Evolutionary conservation across 257 asterid species (phyloP), one percentile per base, ranked within the genome.

Genomic region (Craterostigma plantagineum): DNA sequence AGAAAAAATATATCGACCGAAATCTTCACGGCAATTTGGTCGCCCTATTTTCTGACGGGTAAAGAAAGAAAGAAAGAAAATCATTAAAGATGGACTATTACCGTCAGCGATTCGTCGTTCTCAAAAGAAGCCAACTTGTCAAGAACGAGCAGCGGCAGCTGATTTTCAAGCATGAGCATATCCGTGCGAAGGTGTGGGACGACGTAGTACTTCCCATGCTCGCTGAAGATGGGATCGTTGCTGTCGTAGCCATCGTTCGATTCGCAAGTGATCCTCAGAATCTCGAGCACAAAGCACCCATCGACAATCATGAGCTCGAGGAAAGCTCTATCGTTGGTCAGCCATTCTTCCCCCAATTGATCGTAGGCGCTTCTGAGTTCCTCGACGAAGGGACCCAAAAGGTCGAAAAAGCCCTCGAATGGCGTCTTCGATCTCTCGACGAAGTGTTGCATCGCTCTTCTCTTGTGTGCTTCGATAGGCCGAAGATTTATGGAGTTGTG

Each of bases 401-500:
- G 43, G 0, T 53, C 36, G 14, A 63, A n/a, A 39, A 48, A 61
- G 56, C 10, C 7, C 1, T 43, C 13, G 33, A 55, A 51, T 2
- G 66, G 45, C 49, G 53, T 62, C 1, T 52, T 39, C 0, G 71
- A 44, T 34, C 76, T 33, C 23, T 46, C 41, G 33, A 63, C 62
- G 62, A 63, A 69, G 7, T 41, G 81, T 0, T 54, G 53, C 14
- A 75, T 57, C 15, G 71, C 84, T n/a, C 79, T 63, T 12, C 34
- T 58, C 57, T 74, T 74, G 61, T 74, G 79, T 34, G 34, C 58
- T 49, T 74, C 84, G 79, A 74, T 67, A 3, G 59, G 50, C 39
- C 9, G 41, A 46, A 67, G 34, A 47, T 40, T 12, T 2, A 8
- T 18, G 2, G 34, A 4, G 8, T 50, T 58, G 30, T 55, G 38